Percentiles rank a stretch among this genome's conserved stretches.
Evolutionary conservation across 139 green algal genomes (phyloP).

Genomic region (Haematococcus lacustris): DNA sequence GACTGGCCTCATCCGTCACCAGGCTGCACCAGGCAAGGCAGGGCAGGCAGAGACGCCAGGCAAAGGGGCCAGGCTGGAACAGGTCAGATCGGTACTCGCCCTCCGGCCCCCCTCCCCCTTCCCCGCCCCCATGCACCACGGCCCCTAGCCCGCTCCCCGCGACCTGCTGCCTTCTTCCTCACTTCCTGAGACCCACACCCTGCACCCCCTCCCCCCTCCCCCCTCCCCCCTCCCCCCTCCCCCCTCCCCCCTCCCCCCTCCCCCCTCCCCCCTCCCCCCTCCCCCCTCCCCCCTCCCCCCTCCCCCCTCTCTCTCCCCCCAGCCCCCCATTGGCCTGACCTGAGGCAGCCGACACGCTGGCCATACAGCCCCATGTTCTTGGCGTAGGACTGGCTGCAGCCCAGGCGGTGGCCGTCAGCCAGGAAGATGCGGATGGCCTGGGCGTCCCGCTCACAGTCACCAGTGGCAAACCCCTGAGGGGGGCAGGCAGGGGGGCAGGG

Average conservation of each 20-base stretch:
- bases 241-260: no score
- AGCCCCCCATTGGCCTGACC: constrained; percentile 6
- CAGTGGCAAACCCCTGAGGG: constrained; percentile 79
- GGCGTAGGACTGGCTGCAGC: constrained; percentile 54
- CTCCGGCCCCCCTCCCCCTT: no score
- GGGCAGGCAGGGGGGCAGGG: background rate
- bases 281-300: no score
- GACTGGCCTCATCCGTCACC: background rate
- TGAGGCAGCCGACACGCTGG: constrained; percentile 30
- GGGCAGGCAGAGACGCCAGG: background rate
- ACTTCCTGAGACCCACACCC: no score
- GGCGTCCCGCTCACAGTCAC: constrained; percentile 74
- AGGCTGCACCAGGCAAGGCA: constrained; percentile 46
- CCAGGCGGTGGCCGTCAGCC: constrained; percentile 59
- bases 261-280: no score
- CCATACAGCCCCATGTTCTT: constrained; percentile 91
- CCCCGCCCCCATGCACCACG: no score
- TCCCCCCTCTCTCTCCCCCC: background rate
- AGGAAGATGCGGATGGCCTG: constrained; percentile 72
- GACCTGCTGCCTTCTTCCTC: no score
- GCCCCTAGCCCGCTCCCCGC: no score
- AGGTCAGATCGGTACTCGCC: no score
- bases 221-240: no score
- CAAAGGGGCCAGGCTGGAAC: background rate
- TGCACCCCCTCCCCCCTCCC: no score